Evolutionary conservation across 768 basidiomycete genomes (phyloP).

Genomic region (Hydnomerulius pinastri): DNA sequence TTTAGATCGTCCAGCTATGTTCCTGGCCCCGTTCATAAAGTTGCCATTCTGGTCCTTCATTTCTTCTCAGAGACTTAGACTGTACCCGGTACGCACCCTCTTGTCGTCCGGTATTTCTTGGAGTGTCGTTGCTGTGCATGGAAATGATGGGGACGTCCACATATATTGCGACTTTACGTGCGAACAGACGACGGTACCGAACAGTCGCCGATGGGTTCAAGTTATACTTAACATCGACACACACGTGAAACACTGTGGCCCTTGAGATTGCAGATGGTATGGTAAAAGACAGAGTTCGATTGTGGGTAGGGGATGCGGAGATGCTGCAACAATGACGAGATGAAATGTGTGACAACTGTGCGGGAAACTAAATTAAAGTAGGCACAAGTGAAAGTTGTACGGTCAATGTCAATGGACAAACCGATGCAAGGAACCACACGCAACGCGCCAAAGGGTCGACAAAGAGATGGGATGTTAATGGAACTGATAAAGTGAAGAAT

Average conservation of each 20-base stretch:
- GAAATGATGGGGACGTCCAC: neutral
- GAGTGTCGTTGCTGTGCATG: constrained; percentile 13
- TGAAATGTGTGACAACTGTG: constrained; percentile 31
- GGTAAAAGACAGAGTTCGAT: constrained; percentile 41
- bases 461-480: constrained; percentile 36
- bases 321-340: constrained; percentile 50
- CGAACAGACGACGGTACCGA: constrained; percentile 12
- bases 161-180: constrained; percentile 11
- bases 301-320: constrained; percentile 38
- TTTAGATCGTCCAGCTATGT: neutral
- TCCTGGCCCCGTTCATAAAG: neutral
- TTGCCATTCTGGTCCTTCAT: neutral
- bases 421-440: constrained; percentile 36
- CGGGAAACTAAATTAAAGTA: constrained; percentile 33
- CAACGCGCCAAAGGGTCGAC: constrained; percentile 38
- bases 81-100: neutral
- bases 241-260: constrained; percentile 32
- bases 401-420: constrained; percentile 29
- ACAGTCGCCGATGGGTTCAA: neutral
- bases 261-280: constrained; percentile 32
- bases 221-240: constrained; percentile 4
- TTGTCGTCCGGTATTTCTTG: neutral
- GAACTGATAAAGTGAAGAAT: constrained; percentile 82
- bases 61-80: neutral
- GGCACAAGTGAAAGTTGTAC: constrained; percentile 31